Conservation (phyloP, 2,329 filamentous ascomycete genomes). For the Pestalotiopsis sp. region DNA sequence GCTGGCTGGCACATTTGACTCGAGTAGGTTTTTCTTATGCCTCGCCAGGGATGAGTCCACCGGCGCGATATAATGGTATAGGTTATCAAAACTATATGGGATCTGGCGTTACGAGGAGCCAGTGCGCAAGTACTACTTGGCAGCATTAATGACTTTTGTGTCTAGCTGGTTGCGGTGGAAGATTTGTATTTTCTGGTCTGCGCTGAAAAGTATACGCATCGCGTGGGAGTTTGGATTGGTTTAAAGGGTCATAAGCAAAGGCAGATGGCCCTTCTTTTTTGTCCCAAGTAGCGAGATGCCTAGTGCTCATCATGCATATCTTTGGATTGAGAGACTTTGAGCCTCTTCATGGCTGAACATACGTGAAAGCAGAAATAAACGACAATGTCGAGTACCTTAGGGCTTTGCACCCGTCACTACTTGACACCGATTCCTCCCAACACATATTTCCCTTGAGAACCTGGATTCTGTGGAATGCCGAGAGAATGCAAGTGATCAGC, state of each 20-base stretch:
- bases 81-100: not conserved
- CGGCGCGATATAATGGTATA: not conserved
- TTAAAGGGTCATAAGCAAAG: not conserved
- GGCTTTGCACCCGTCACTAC: no score
- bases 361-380: no score
- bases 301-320: not conserved
- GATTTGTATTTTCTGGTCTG: constrained; percentile 14
- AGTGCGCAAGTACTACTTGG: not conserved
- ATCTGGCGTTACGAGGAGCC: not conserved
- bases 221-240: constrained; percentile 23
- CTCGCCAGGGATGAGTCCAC: not conserved
- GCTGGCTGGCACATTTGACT: not conserved
- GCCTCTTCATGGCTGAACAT: no score
- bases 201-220: constrained; percentile 27
- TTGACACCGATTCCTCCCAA: no score
- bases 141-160: not conserved
- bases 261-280: not conserved
- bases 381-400: no score
- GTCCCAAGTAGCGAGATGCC: not conserved
- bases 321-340: no score
- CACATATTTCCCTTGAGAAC: no score
- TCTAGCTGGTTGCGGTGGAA: constrained; percentile 6
- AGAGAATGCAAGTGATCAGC: no score
- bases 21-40: not conserved
- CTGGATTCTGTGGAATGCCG: no score